A percentile compares a stretch with the other conserved stretches of the same genome.
These are phyloP conservation scores for Hylodesmum podocarpum DNA, from an alignment of 306 rosid genomes.

Conservation along the genomic window DNA sequence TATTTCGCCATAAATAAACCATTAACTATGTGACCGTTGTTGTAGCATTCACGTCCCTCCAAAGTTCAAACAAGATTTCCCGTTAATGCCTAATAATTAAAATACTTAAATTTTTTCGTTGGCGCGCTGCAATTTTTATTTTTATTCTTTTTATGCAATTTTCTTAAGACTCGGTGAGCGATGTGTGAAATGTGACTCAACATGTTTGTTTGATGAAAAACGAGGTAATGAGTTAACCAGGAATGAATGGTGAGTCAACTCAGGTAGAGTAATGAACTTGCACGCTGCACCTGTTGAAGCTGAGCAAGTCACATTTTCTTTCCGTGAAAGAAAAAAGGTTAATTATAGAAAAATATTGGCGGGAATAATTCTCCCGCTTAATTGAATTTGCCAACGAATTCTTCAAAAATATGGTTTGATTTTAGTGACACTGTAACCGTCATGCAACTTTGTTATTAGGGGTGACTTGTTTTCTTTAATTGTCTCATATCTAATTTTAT, in stretches of 20 bases:
- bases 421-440: slow-evolving; percentile 14
- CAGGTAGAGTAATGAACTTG: background rate
- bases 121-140: background rate
- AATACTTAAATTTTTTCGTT: background rate
- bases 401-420: background rate
- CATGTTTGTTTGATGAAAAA: background rate
- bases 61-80: background rate
- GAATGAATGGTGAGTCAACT: background rate
- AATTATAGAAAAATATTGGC: slow-evolving; percentile 38
- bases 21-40: background rate
- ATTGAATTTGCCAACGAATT: slow-evolving; percentile 28
- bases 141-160: background rate
- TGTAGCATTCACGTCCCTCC: background rate
- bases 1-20: background rate
- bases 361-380: slow-evolving; percentile 38
- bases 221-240: slow-evolving; percentile 2
- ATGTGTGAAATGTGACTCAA: background rate
- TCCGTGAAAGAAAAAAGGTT: background rate
- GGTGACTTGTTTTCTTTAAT: background rate
- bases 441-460: background rate
- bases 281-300: background rate
- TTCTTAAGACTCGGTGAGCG: background rate
- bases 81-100: background rate
- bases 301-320: background rate
- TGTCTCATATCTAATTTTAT: background rate